These are phyloP conservation scores for Atalantia buxifolia DNA, from an alignment of 345 rosid genomes.

Conservation along the genomic window DNA sequence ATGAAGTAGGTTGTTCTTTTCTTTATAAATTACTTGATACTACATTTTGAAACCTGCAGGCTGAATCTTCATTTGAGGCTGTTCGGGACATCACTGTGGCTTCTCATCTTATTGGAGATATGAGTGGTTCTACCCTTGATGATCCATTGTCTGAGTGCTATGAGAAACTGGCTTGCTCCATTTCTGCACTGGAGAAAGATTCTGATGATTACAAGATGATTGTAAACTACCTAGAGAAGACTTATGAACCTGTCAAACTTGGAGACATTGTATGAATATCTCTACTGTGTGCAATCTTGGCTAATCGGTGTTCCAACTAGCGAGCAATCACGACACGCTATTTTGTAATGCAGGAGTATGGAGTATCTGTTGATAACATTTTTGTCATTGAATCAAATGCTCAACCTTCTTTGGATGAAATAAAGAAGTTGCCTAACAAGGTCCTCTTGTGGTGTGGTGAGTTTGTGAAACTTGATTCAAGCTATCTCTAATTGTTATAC, in stretches of 20 bases:
- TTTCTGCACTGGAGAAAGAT: slow-evolving; percentile 51
- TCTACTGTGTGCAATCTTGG: background rate
- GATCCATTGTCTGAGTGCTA: slow-evolving; percentile 66
- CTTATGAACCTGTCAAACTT: slow-evolving; percentile 69
- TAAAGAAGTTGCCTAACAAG: slow-evolving; percentile 62
- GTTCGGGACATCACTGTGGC: slow-evolving; percentile 64
- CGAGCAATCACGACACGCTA: background rate
- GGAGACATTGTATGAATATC: slow-evolving; percentile 52
- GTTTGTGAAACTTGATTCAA: background rate
- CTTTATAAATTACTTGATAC: background rate
- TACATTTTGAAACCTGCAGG: slow-evolving; percentile 33
- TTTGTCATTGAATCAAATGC: slow-evolving; percentile 54
- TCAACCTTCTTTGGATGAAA: slow-evolving; percentile 57
- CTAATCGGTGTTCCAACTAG: background rate
- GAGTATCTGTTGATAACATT: slow-evolving; percentile 54
- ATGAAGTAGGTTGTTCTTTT: background rate
- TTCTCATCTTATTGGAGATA: slow-evolving; percentile 68
- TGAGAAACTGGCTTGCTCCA: slow-evolving; percentile 52
- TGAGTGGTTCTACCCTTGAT: slow-evolving; percentile 63
- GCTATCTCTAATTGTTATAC: background rate
- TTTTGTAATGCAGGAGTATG: slow-evolving; percentile 47
- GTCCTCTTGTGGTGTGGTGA: slow-evolving; percentile 84
- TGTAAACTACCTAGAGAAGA: slow-evolving; percentile 55
- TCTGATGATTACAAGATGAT: slow-evolving; percentile 79
- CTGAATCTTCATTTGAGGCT: slow-evolving; percentile 58